These are phyloP conservation scores for Ceratocystis ficicola DNA, from an alignment of 2,329 filamentous ascomycete species.

Conservation along the genomic window DNA sequence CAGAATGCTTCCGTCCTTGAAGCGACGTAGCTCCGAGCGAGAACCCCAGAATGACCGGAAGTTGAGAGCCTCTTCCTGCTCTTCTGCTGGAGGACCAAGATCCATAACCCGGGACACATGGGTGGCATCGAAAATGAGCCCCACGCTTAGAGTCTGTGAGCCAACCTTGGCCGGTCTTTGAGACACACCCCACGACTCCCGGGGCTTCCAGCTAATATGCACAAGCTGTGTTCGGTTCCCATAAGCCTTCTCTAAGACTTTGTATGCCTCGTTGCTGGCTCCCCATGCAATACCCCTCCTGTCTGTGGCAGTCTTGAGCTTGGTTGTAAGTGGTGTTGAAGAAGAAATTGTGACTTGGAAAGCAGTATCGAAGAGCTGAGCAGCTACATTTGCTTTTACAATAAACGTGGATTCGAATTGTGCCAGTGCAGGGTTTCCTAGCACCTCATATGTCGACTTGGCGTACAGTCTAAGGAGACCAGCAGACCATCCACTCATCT, in stretches of 20 bases:
- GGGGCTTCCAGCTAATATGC: constrained; percentile 38
- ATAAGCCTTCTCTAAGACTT: constrained; percentile 56
- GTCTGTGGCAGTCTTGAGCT: constrained; percentile 18
- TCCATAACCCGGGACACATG: constrained; percentile 69
- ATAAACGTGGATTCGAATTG: constrained; percentile 84
- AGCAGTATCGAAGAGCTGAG: constrained; percentile 44
- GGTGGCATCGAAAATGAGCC: constrained; percentile 58
- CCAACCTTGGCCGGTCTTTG: constrained; percentile 19
- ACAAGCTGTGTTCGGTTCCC: constrained; percentile 62
- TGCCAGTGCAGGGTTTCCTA: constrained; percentile 61
- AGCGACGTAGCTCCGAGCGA: constrained; percentile 81
- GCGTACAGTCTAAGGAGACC: constrained; percentile 61
- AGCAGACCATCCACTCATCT: constrained; percentile 82
- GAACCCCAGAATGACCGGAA: constrained; percentile 94
- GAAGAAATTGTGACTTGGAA: constrained; percentile 30
- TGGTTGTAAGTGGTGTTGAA: constrained; percentile 28
- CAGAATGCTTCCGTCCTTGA: constrained; percentile 86
- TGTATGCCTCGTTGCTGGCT: constrained; percentile 48
- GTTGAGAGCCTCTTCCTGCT: constrained; percentile 65
- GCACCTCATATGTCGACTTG: constrained; percentile 56
- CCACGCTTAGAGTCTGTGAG: constrained; percentile 33
- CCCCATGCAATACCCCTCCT: constrained; percentile 35
- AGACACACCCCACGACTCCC: constrained; percentile 28
- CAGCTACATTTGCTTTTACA: constrained; percentile 41
- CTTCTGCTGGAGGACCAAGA: constrained; percentile 73